Percentiles rank a stretch among this genome's conserved stretches.
These are phyloP conservation scores for Colletotrichum sp. DNA, from an alignment of 2,329 filamentous ascomycete species.

Conservation along the genomic window DNA sequence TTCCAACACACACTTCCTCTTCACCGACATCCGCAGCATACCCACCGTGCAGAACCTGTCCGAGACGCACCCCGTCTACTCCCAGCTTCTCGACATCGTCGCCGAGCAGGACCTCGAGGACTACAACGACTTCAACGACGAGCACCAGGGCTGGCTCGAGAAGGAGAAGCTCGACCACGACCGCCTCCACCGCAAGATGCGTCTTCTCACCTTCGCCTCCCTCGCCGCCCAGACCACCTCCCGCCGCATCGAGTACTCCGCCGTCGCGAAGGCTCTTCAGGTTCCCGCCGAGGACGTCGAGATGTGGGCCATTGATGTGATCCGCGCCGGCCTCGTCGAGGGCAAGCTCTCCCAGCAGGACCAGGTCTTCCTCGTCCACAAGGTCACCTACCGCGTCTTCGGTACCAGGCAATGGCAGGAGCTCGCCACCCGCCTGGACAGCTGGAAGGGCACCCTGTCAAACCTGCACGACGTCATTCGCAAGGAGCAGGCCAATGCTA, in stretches of 20 bases:
- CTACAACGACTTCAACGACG: slow-evolving; percentile 93
- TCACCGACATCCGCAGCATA: slow-evolving; percentile 82
- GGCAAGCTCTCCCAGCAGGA: slow-evolving; percentile 94
- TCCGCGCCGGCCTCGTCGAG: slow-evolving; percentile 93
- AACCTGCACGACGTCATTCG: slow-evolving; percentile 80
- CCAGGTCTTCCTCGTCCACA: slow-evolving; percentile 92
- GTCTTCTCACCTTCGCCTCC: slow-evolving; percentile 89
- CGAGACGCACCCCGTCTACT: slow-evolving; percentile 83
- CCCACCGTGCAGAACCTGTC: slow-evolving; percentile 85
- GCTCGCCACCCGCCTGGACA: slow-evolving; percentile 86
- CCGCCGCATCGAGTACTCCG: slow-evolving; percentile 86
- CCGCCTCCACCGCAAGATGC: slow-evolving; percentile 91
- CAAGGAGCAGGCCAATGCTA: slow-evolving; percentile 80
- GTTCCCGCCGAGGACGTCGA: slow-evolving; percentile 86
- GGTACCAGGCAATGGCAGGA: slow-evolving; percentile 98
- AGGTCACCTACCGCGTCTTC: slow-evolving; percentile 95
- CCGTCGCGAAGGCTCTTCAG: slow-evolving; percentile 84
- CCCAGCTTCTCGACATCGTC: slow-evolving; percentile 94
- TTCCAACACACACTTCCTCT: slow-evolving; percentile 67
- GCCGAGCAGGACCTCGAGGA: slow-evolving; percentile 93
- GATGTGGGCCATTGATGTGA: slow-evolving; percentile 98
- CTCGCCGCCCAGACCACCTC: slow-evolving; percentile 83
- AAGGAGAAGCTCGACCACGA: slow-evolving; percentile 74
- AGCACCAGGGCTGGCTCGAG: slow-evolving; percentile 86
- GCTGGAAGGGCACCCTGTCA: slow-evolving; percentile 84